A percentile compares a stretch with the other conserved stretches of the same genome.
Evolutionary conservation across 2,329 filamentous ascomycete genomes (phyloP).

Genomic region (Venturia oleaginea): DNA sequence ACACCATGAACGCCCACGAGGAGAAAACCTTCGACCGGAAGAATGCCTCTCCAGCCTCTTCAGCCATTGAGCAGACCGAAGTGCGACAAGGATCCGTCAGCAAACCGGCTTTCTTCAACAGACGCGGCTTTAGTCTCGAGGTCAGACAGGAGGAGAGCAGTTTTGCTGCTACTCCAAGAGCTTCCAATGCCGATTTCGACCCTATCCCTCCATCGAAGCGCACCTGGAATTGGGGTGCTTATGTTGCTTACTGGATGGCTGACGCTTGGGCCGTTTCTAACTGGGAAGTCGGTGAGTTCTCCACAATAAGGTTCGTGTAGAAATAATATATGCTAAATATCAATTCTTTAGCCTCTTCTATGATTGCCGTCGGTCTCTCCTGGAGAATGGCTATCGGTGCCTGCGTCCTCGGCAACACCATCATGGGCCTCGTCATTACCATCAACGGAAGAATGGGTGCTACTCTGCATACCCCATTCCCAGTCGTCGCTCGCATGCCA

Average conservation of each 20-base stretch:
- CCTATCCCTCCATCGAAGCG: constrained; percentile 30
- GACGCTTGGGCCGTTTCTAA: constrained; percentile 32
- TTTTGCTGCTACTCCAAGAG: constrained; percentile 25
- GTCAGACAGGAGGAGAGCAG: constrained; percentile 28
- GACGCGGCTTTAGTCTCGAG: constrained; percentile 22
- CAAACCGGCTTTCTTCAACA: constrained; percentile 14
- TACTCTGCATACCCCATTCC: constrained; percentile 22
- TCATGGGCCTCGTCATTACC: constrained; percentile 24
- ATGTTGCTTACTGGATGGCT: constrained; percentile 32
- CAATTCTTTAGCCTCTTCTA: constrained; percentile 20
- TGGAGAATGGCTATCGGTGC: constrained; percentile 27
- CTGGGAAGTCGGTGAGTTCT: constrained; percentile 27
- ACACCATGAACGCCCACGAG: constrained; percentile 16
- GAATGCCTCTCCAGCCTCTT: constrained; percentile 20
- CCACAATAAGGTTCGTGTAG: background rate
- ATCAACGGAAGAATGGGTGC: constrained; percentile 23
- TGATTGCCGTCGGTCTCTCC: constrained; percentile 22
- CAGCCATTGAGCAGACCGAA: constrained; percentile 19
- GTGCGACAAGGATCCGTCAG: constrained; percentile 19
- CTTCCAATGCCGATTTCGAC: constrained; percentile 31
- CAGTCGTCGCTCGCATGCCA: constrained; percentile 31
- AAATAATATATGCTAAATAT: constrained; percentile 10
- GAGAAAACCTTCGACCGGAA: constrained; percentile 18
- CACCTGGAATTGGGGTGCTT: constrained; percentile 27
- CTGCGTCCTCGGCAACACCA: constrained; percentile 25